Evolutionary conservation across 2,329 filamentous ascomycete species (phyloP).

Genomic region (Pseudogymnoascus sp.): DNA sequence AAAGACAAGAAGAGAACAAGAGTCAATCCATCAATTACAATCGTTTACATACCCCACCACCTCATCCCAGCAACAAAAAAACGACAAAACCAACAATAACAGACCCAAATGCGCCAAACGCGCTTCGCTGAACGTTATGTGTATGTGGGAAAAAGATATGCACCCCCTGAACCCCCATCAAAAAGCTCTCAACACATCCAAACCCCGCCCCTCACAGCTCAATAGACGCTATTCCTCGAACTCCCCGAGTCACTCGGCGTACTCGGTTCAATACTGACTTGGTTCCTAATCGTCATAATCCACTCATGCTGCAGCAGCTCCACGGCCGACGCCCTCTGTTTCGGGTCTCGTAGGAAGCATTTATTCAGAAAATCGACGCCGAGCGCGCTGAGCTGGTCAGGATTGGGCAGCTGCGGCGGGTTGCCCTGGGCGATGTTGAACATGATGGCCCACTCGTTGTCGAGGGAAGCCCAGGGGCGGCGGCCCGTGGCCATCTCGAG

Average conservation of each 20-base stretch:
- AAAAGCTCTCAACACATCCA: neutral
- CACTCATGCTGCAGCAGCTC: conserved; percentile 93
- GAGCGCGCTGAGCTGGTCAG: conserved; percentile 72
- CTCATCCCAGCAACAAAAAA: neutral
- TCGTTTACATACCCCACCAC: neutral
- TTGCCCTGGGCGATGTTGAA: conserved; percentile 99
- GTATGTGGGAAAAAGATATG: conserved; percentile 2
- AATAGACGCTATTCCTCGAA: neutral
- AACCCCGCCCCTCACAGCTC: no score
- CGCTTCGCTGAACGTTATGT: conserved; percentile 10
- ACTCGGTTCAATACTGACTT: conserved; percentile 51
- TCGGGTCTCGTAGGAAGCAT: conserved; percentile 81
- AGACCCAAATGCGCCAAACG: conserved; percentile 4
- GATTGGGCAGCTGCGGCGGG: conserved; percentile 70
- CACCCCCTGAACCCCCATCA: neutral
- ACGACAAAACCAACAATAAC: neutral
- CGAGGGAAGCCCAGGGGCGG: conserved; percentile 86
- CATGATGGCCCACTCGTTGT: conserved; percentile 99
- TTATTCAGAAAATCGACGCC: conserved; percentile 82
- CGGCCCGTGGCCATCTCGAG: conserved; percentile 95
- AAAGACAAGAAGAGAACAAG: neutral
- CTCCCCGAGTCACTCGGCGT: conserved; percentile 46
- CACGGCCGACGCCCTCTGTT: conserved; percentile 67
- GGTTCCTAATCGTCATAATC: conserved; percentile 59
- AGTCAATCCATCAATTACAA: conserved; percentile 6